Conservation (phyloP, 768 basidiomycete species). For the Boletus fagicola region DNA sequence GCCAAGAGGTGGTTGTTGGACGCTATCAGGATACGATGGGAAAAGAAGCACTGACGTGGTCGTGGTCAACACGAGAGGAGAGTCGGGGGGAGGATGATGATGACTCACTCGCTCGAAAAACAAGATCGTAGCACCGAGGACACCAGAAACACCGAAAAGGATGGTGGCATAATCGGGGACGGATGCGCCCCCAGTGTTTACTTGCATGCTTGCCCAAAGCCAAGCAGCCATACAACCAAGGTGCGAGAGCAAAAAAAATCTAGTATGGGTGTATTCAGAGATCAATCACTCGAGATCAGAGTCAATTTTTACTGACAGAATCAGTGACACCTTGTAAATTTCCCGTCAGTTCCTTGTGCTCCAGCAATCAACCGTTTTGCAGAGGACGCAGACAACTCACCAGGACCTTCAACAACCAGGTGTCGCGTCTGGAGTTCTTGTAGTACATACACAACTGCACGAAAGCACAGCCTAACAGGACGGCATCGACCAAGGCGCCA, state of each 20-base stretch:
- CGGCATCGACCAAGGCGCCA: slow-evolving; percentile 22
- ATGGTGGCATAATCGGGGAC: slow-evolving; percentile 12
- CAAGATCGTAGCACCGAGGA: slow-evolving; percentile 12
- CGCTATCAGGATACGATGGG: slow-evolving; percentile 14
- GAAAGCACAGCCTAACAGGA: slow-evolving; percentile 25
- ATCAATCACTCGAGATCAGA: background rate
- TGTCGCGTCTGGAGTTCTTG: slow-evolving; percentile 17
- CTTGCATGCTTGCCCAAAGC: slow-evolving; percentile 20
- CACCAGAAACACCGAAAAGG: slow-evolving; percentile 21
- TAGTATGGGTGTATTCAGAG: slow-evolving; percentile 8
- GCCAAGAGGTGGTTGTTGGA: slow-evolving; percentile 17
- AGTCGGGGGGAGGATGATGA: background rate
- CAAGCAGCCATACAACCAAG: slow-evolving; percentile 18
- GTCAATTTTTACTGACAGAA: slow-evolving; percentile 15
- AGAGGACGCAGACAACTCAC: slow-evolving; percentile 12
- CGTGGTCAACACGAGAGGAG: background rate
- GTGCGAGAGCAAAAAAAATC: slow-evolving; percentile 18
- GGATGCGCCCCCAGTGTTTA: background rate
- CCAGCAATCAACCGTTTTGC: background rate
- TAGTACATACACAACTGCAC: slow-evolving; percentile 29
- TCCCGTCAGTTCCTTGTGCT: slow-evolving; percentile 1
- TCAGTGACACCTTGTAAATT: slow-evolving; percentile 13
- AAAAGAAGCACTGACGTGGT: slow-evolving; percentile 20
- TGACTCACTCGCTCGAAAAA: slow-evolving; percentile 19
- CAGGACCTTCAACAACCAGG: slow-evolving; percentile 14